Evolutionary conservation across 352 stramenopile genomes (phyloP), one percentile per base, ranked within the genome.

Genomic region (Pythium graminicola): DNA sequence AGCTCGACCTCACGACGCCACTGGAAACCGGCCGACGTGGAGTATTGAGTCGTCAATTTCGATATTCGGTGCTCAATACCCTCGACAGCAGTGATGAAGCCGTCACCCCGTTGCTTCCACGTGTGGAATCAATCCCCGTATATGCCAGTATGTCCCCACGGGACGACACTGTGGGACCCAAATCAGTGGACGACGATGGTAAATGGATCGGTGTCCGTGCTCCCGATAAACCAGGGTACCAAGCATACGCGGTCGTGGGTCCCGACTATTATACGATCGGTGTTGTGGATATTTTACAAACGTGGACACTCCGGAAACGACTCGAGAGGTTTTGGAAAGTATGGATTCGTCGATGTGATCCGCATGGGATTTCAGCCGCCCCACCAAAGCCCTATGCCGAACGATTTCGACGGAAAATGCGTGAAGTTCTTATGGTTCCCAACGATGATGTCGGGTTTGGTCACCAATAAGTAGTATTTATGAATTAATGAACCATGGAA

Each of bases 281-380:
- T 29, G 64, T 96, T 22, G 83, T 96, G n/a, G 86, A 96, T 56
- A 95, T 96, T 59, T 64, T 96, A 23, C 86, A 96, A 60, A 89
- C 80, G 22, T 96, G 82, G 83, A 95, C 85, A 29, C 88, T 72
- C 66, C 33, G 65, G 10, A 96, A 96, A 57, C 73, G 76, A 0
- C 43, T 93, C 16, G 86, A 96, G 56, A 72, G 82, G 38, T 54
- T 90, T 32, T 93, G 84, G 75, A 96, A 96, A 62, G 86, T 83
- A 22, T 62, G 81, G 45, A 53, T 95, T 10, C 55, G 91, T 22
- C 72, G 76, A n/a, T 60, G 74, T 26, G 81, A 93, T 26, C 24
- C 61, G 4, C 57, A 85, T 35, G 85, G 85, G 14, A 85, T 95
- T 54, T 93, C 80, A 28, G 85, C 85, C 6, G 81, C 82, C 17